Base-by-base conservation (phyloP, 108 stramenopile species). In the Phaeodactylum tricornutum region DNA sequence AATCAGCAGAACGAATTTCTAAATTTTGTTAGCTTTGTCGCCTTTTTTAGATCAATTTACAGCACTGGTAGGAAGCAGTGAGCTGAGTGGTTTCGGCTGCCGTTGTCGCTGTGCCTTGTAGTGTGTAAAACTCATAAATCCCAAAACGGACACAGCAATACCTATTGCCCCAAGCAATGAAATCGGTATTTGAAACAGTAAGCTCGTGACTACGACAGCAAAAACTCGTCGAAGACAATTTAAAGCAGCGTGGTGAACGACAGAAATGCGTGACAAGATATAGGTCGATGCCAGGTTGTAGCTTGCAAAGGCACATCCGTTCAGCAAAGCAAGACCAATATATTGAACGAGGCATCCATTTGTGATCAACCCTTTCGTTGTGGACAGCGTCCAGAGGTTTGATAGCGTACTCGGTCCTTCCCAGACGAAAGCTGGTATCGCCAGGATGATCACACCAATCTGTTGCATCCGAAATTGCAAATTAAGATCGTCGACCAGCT, bases 391-490 rank as follows among this genome's bases (percentile, higher is more conserved):
- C 38, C 33, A 56, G n/a, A 54, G 26, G 29, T 27, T 15, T 17
- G 14, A 29, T 9, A 46, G 17, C 0, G 56, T 17, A 43, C 32
- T 32, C 0, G 47, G 19, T 21, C 43, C 5, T 50, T 66, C 64
- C 31, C 17, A 65, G 12, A 82, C 21, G 5, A 78, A 1, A 6
- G 59, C 57, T 12, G 71, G 64, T 25, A 48, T 21, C 15, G 44
- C 29, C 16, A 74, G 37, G n/a, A 67, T 14, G 31, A 58, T 37
- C 7, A 72, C 67, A 1, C 87, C 82, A 29, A 79, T 60, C 43
- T 89, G 87, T 50, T 89, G 87, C 78, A 89, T 84, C 22, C 77
- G 61, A 58, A 55, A 89, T 60, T 89, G 82, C 29, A 89, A 44
- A 50, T 79, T 76, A 44, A 80, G 46, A 52, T 84, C 83, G 55